Percentiles rank a stretch among this genome's conserved stretches.
Evolutionary conservation across 768 basidiomycete species (phyloP).

Genomic region (Cytidiella melzeri): DNA sequence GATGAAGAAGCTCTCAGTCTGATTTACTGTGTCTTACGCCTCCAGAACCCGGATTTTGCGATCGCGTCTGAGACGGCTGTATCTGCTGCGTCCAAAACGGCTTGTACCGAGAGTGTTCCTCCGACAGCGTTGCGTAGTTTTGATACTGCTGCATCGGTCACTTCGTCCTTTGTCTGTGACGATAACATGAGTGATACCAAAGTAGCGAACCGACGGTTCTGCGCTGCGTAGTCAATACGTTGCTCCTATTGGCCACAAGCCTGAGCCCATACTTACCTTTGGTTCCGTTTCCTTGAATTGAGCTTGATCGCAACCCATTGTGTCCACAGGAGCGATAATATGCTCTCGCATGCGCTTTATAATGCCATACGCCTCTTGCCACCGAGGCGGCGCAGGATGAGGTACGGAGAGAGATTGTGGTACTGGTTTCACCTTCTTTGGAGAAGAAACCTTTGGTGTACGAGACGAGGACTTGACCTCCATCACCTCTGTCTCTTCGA

Average conservation of each 20-base stretch:
- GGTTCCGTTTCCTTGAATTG: constrained; percentile 59
- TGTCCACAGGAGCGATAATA: constrained; percentile 83
- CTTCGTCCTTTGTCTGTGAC: constrained; percentile 92
- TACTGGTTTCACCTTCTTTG: constrained; percentile 53
- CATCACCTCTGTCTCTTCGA: background rate
- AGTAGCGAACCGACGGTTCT: constrained; percentile 80
- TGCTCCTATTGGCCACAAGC: too few species aligned
- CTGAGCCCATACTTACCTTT: constrained; percentile 43
- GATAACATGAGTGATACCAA: constrained; percentile 93
- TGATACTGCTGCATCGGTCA: constrained; percentile 72
- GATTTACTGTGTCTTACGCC: constrained; percentile 73
- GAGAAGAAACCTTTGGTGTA: constrained; percentile 21
- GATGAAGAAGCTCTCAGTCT: background rate
- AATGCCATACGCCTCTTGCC: constrained; percentile 63
- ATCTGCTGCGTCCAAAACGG: constrained; percentile 57
- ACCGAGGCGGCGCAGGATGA: constrained; percentile 60
- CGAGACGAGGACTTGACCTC: constrained; percentile 2
- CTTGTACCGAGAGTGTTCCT: constrained; percentile 73
- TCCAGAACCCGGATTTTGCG: constrained; percentile 90
- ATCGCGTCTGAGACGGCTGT: constrained; percentile 68
- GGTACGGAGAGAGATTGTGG: constrained; percentile 48
- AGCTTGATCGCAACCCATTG: constrained; percentile 80
- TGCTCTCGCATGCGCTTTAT: constrained; percentile 73
- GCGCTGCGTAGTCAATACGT: constrained; percentile 1
- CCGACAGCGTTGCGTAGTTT: constrained; percentile 71